A percentile compares a stretch with the other conserved stretches of the same genome.
Evolutionary conservation across 768 basidiomycete genomes (phyloP).

Genomic region (Kwoniella europaea): DNA sequence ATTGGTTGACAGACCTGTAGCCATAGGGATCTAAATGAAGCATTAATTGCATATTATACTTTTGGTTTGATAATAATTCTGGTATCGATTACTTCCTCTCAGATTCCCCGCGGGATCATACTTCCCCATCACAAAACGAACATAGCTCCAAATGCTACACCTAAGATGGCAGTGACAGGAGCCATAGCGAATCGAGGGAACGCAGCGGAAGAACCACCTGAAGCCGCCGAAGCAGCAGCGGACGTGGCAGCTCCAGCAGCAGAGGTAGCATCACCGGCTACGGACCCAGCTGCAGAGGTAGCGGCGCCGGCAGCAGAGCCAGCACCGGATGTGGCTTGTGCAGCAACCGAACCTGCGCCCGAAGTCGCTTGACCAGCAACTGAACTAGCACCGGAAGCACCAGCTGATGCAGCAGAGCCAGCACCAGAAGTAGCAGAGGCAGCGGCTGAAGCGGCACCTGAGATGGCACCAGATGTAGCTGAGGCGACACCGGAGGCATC

Average conservation of each 20-base stretch:
- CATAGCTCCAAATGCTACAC: constrained; percentile 12
- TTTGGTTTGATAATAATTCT: not conserved
- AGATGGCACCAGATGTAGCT: not conserved
- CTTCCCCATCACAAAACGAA: not conserved
- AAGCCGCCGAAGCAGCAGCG: constrained; percentile 26
- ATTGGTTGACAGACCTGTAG: not conserved
- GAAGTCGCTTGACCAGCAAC: constrained; percentile 5
- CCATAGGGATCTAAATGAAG: not conserved
- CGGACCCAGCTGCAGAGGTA: constrained; percentile 20
- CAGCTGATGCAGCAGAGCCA: constrained; percentile 15
- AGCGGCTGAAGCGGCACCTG: constrained; percentile 10
- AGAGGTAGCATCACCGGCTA: constrained; percentile 10
- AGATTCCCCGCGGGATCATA: not conserved
- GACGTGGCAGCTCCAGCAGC: constrained; percentile 10
- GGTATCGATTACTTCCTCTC: not conserved
- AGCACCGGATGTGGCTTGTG: constrained; percentile 15
- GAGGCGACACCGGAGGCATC: not conserved
- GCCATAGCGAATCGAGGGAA: constrained; percentile 4
- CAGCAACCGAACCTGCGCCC: constrained; percentile 6
- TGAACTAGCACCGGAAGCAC: constrained; percentile 20
- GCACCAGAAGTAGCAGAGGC: constrained; percentile 1
- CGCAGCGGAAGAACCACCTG: constrained; percentile 15
- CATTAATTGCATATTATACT: not conserved
- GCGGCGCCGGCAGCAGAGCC: constrained; percentile 19
- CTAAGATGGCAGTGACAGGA: constrained; percentile 18